Conservation (phyloP, 2,329 filamentous ascomycete genomes). For the Pyricularia grisea region DNA sequence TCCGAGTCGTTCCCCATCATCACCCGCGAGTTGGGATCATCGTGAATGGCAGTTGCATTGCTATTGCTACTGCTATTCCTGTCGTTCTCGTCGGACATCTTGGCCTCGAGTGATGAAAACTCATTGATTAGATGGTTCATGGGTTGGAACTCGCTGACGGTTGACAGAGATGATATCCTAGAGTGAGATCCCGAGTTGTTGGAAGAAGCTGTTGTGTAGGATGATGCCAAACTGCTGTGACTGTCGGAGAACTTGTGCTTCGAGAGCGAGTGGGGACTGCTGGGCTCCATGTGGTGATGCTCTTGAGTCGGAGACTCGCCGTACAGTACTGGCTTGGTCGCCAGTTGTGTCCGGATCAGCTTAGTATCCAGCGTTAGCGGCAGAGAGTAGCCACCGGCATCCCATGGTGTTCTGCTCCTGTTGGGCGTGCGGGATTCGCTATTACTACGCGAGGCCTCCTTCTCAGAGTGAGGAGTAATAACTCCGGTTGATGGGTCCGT, state of each 20-base stretch:
- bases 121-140: conserved; percentile 24
- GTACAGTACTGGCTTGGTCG: conserved; percentile 13
- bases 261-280: conserved; percentile 23
- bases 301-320: conserved; percentile 12
- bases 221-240: conserved; percentile 42
- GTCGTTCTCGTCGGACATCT: conserved; percentile 14
- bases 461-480: conserved; percentile 24
- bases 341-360: conserved; percentile 14
- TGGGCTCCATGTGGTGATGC: conserved; percentile 8
- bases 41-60: neutral
- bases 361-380: conserved; percentile 30
- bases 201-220: conserved; percentile 33
- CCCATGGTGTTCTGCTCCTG: conserved; percentile 38
- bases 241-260: conserved; percentile 39
- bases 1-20: conserved; percentile 1
- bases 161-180: conserved; percentile 44
- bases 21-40: neutral
- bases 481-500: conserved; percentile 16
- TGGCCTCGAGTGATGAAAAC: conserved; percentile 26
- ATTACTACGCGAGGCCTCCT: conserved; percentile 12
- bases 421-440: conserved; percentile 20
- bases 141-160: conserved; percentile 30
- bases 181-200: conserved; percentile 36
- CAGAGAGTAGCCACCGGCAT: conserved; percentile 38
- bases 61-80: neutral